These are phyloP conservation scores for Spergularia marina DNA, from an alignment of 148 eudicot genomes.

Conservation along the genomic window DNA sequence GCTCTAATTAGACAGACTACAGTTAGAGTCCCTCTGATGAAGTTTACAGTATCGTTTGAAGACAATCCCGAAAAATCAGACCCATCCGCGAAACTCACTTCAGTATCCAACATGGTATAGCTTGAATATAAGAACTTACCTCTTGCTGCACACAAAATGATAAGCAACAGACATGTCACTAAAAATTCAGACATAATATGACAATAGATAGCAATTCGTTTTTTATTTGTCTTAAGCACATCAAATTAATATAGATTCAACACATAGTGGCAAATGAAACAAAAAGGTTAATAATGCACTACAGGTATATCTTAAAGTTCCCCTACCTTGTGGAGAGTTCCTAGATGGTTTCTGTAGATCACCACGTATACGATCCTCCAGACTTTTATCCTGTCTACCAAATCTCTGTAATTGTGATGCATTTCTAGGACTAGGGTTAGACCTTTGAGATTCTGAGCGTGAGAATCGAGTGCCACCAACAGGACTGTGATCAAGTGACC, in stretches of 20 bases:
- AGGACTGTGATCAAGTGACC: slow-evolving; percentile 65
- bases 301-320: slow-evolving; percentile 35
- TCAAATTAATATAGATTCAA: not conserved
- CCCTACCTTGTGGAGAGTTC: slow-evolving; percentile 94
- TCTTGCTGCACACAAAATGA: slow-evolving; percentile 83
- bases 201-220: not conserved
- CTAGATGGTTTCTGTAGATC: slow-evolving; percentile 73
- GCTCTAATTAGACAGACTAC: slow-evolving; percentile 61
- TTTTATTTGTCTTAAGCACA: not conserved
- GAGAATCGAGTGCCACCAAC: slow-evolving; percentile 47
- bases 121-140: slow-evolving; percentile 98
- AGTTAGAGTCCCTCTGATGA: slow-evolving; percentile 54
- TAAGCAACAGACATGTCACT: slow-evolving; percentile 50
- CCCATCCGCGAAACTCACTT: slow-evolving; percentile 72
- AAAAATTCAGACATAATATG: slow-evolving; percentile 9
- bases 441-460: slow-evolving; percentile 77
- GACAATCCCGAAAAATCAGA: slow-evolving; percentile 62
- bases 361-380: slow-evolving; percentile 78
- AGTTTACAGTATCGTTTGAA: slow-evolving; percentile 46
- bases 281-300: slow-evolving; percentile 30
- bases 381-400: slow-evolving; percentile 67
- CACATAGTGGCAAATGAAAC: slow-evolving; percentile 21
- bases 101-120: slow-evolving; percentile 75
- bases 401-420: slow-evolving; percentile 59
- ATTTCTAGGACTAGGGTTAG: slow-evolving; percentile 67